Conservation (phyloP, 208 protist genomes). For the Entamoeba nuttalli region DNA sequence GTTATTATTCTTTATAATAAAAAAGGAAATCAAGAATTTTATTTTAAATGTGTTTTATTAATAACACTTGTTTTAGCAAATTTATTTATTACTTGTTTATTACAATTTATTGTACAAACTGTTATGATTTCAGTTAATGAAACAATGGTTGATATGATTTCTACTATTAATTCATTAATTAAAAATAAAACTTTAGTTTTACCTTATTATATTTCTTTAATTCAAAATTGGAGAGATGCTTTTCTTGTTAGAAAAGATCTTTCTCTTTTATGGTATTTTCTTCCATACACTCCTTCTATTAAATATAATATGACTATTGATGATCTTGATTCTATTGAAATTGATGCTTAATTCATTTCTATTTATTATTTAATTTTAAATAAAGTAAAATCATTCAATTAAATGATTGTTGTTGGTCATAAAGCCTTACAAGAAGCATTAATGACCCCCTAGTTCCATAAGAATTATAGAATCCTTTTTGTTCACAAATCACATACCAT, state of each 20-base stretch:
- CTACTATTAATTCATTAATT: not conserved
- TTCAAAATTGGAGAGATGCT: not conserved
- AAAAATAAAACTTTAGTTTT: not conserved
- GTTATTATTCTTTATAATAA: not conserved
- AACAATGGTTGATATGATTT: not conserved
- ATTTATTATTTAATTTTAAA: not conserved
- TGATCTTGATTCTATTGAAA: not conserved
- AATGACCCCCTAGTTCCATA: no score
- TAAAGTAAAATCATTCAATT: not conserved
- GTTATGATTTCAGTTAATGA: not conserved
- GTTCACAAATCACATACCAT: no score
- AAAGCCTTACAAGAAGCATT: no score
- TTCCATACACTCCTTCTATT: not conserved
- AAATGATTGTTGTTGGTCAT: no score
- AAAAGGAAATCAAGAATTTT: not conserved
- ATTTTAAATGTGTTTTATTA: not conserved
- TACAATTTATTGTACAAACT: not conserved
- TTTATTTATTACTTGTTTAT: not conserved
- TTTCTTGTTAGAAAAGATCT: not conserved
- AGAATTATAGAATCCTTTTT: no score
- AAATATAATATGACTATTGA: not conserved
- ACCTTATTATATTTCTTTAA: not conserved
- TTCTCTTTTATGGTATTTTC: not conserved
- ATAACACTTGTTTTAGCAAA: not conserved
- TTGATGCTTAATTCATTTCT: not conserved